Conservation (phyloP, 768 basidiomycete species). For the Phaeotremella fagi region DNA sequence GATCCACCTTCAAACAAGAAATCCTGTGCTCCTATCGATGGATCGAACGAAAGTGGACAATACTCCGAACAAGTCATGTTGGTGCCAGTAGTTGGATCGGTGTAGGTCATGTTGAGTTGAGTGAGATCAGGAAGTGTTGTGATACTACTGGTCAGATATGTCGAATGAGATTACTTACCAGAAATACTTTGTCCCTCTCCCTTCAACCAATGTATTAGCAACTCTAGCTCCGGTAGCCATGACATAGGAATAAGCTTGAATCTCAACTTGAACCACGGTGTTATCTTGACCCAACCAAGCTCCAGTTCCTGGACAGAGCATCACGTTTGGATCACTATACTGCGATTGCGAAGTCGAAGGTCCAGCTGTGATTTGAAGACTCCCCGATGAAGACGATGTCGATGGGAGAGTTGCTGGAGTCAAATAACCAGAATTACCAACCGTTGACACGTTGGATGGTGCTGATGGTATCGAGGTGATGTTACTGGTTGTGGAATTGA, state of each 20-base stretch:
- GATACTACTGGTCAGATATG: conserved; percentile 54
- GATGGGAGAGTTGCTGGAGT: conserved; percentile 66
- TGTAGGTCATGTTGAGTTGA: conserved; percentile 68
- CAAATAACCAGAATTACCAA: conserved; percentile 82
- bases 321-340: conserved; percentile 38
- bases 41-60: conserved; percentile 76
- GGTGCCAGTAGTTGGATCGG: conserved; percentile 69
- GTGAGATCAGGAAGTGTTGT: conserved; percentile 85
- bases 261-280: conserved; percentile 65
- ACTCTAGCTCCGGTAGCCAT: conserved; percentile 75
- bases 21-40: conserved; percentile 80
- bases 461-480: conserved; percentile 85
- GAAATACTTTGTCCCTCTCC: conserved; percentile 82
- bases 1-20: conserved; percentile 67
- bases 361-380: conserved; percentile 53
- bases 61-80: conserved; percentile 69
- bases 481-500: conserved; percentile 59
- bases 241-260: conserved; percentile 68
- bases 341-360: conserved; percentile 34
- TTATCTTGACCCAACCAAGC: conserved; percentile 81
- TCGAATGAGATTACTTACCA: conserved; percentile 55
- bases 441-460: conserved; percentile 57
- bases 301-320: conserved; percentile 79
- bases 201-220: conserved; percentile 79
- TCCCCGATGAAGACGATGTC: conserved; percentile 56